Percentiles rank a stretch among this genome's conserved stretches.
phyloP scores from a whole-genome alignment of 75 land plant genomes.

The Selaginella moellendorffii region DNA sequence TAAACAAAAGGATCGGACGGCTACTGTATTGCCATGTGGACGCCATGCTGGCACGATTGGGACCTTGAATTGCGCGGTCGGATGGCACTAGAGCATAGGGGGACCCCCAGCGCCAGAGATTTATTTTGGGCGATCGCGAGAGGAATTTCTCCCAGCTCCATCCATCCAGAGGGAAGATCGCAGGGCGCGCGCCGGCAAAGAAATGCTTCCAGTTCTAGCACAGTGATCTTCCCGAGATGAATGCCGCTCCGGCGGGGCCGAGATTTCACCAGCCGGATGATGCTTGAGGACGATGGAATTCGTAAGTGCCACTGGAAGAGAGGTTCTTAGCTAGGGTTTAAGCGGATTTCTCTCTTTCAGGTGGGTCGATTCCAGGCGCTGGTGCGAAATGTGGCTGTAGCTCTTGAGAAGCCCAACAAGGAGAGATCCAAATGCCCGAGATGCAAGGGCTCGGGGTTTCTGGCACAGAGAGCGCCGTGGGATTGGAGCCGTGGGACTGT shows the following conservation, averaged over 20 bases:
- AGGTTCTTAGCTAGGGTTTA: neutral
- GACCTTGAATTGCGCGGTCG: no score
- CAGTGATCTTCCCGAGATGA: no score
- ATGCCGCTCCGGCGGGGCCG: no score
- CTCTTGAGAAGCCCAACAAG: conserved; percentile 10
- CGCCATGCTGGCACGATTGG: neutral
- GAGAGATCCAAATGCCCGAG: conserved; percentile 18
- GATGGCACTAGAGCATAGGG: no score
- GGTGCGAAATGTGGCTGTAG: conserved; percentile 9
- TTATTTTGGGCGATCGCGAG: no score
- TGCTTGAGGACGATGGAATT: no score
- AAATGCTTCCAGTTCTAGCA: no score
- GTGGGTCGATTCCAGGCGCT: neutral
- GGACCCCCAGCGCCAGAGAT: no score
- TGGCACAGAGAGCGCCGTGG: neutral
- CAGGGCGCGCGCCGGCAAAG: no score
- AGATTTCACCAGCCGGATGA: no score
- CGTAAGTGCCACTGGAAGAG: neutral
- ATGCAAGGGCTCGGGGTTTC: conserved; percentile 20
- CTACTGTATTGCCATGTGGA: neutral
- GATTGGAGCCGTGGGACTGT: neutral
- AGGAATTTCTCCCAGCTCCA: no score
- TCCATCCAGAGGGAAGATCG: no score
- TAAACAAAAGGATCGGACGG: neutral
- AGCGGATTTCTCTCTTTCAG: neutral